Percentiles rank a stretch among this genome's conserved stretches.
phyloP scores from a whole-genome alignment of 1,139 yeast species.

The Sugiyamaella neomexicana region DNA sequence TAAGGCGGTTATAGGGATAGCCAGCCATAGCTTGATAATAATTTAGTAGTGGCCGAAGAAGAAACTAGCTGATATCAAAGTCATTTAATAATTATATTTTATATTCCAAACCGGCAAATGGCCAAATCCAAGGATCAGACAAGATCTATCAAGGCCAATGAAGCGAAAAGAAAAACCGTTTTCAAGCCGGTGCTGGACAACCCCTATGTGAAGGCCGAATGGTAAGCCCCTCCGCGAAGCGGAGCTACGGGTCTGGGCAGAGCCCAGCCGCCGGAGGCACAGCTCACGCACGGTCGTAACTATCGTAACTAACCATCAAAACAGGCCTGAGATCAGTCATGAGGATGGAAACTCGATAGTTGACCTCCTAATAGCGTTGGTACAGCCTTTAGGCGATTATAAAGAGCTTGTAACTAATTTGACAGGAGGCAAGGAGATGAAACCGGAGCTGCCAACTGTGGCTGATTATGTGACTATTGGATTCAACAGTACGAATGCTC shows the following conservation, averaged over 20 bases:
- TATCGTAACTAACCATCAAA: not conserved
- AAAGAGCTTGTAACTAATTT: slow-evolving; percentile 1
- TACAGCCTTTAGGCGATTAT: slow-evolving; percentile 21
- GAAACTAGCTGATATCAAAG: not conserved
- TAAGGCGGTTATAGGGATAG: not conserved
- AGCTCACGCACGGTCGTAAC: not conserved
- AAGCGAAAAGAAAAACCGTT: slow-evolving; percentile 23
- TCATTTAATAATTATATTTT: too few species aligned
- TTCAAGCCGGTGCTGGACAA: slow-evolving; percentile 29
- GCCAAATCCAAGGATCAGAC: not conserved
- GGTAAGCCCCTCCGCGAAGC: slow-evolving; percentile 14
- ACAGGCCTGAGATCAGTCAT: slow-evolving; percentile 22
- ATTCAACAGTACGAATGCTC: slow-evolving; percentile 27
- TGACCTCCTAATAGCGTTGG: slow-evolving; percentile 19
- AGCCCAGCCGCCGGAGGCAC: slow-evolving; percentile 14
- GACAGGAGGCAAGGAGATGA: slow-evolving; percentile 3
- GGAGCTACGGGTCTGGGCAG: not conserved
- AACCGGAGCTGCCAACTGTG: slow-evolving; percentile 19
- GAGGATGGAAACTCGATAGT: slow-evolving; percentile 19
- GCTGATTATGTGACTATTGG: slow-evolving; percentile 23
- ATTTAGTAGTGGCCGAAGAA: not conserved
- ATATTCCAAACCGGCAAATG: too few species aligned
- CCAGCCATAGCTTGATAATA: not conserved
- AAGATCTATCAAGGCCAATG: slow-evolving; percentile 20
- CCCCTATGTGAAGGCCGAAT: slow-evolving; percentile 25